Evolutionary conservation across 2,329 filamentous ascomycete genomes (phyloP), one percentile per base, ranked within the genome.

Genomic region (Esteya vermicola): DNA sequence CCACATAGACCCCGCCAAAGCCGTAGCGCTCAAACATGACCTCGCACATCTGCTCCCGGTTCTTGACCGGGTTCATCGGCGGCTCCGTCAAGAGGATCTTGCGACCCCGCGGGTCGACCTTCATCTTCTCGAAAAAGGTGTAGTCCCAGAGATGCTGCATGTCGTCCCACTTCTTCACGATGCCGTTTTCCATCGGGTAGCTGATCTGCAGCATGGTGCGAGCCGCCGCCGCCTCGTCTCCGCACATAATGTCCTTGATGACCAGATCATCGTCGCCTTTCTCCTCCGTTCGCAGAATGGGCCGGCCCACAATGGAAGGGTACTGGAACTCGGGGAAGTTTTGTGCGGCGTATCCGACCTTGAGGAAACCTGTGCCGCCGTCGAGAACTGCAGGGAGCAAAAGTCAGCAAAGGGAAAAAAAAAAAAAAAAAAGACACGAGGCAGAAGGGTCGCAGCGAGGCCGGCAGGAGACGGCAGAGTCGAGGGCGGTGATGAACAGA

Each of bases 121-220:
- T 78, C 75, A 98, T 84, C 75, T 96, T 96, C 61, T 98, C 89
- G 62, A 75, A 81, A 62, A 98, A 98, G 20, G 91, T 98, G 61
- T 93, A 96, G 65, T 98, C 89, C 91, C 91, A 98, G 41, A 98
- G 78, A 58, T 96, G 89, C 68, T 94, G 85, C 91, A 98, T 98
- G 62, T 98, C 91, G 52, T 98, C 91, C 91, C 91, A 98, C 57
- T 86, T 88, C 75, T 95, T 96, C 51, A 98, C 86, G 54, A 98
- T 96, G 54, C 91, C 91, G 60, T 98, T 98, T 63, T 98, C 91
- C 91, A 98, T 98, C 52, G 91, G 91, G 60, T 98, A 98, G 62
- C 82, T 93, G 57, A 98, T 93, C 63, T 98, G 91, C 45, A 98
- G 78, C 86, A 95, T 94, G 47, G 84, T 94, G 55, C 91, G 79